phyloP scores from a whole-genome alignment of 2,329 filamentous ascomycete genomes.

The Aspergillus awamori region DNA sequence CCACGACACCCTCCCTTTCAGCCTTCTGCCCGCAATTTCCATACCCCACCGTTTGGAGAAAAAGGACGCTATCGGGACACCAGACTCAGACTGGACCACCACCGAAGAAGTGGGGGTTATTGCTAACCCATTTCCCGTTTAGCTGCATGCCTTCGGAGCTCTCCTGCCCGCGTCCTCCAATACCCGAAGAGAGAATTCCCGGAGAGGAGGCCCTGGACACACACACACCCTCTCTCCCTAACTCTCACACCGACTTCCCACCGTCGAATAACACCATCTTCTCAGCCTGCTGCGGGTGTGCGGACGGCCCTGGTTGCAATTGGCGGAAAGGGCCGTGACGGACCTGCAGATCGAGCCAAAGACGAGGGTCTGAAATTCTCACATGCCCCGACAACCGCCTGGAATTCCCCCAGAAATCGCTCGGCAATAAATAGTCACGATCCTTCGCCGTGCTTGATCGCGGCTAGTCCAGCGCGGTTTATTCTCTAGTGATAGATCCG shows the following conservation, averaged over 20 bases:
- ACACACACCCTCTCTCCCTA: background rate
- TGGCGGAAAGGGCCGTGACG: conserved; percentile 8
- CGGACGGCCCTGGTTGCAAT: background rate
- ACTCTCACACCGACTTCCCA: conserved; percentile 7
- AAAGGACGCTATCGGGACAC: background rate
- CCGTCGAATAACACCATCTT: background rate
- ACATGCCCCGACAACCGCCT: conserved; percentile 9
- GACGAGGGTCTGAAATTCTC: conserved; percentile 4
- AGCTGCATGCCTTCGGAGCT: conserved; percentile 11
- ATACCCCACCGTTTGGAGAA: conserved; percentile 4
- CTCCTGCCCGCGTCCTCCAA: conserved; percentile 8
- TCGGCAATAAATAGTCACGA: conserved; percentile 1
- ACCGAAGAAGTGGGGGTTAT: background rate
- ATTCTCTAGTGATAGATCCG: conserved; percentile 1
- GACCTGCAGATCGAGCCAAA: conserved; percentile 8
- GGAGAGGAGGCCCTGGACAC: background rate
- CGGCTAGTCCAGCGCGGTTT: conserved; percentile 12
- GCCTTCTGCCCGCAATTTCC: background rate
- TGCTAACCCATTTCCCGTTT: conserved; percentile 4
- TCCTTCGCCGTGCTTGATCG: conserved; percentile 14
- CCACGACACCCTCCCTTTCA: background rate
- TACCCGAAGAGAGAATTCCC: conserved; percentile 2
- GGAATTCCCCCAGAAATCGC: conserved; percentile 2
- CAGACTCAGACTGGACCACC: background rate
- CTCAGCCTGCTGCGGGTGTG: background rate